These are phyloP conservation scores for Apodospora peruviana DNA, from an alignment of 495 filamentous ascomycete species.

Conservation along the genomic window DNA sequence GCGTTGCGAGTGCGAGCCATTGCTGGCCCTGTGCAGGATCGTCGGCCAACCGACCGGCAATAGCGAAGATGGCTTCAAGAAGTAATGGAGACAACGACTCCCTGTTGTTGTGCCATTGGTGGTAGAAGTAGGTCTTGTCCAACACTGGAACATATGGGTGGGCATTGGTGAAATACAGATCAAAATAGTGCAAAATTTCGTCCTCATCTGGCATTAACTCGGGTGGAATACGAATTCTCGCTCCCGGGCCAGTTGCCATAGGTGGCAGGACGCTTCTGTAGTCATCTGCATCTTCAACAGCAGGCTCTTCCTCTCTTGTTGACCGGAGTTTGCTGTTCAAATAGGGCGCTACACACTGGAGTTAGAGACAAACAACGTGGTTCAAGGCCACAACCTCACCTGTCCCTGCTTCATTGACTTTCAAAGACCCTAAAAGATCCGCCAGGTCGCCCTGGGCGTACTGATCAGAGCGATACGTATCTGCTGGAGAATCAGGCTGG, in stretches of 20 bases:
- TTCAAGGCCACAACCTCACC: slow-evolving; percentile 51
- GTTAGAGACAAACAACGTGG: slow-evolving; percentile 6
- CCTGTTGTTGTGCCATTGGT: slow-evolving; percentile 85
- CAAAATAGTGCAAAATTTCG: slow-evolving; percentile 78
- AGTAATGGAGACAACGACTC: slow-evolving; percentile 86
- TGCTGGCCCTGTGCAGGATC: slow-evolving; percentile 81
- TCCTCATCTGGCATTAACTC: slow-evolving; percentile 91
- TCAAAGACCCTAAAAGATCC: slow-evolving; percentile 77
- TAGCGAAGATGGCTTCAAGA: slow-evolving; percentile 93
- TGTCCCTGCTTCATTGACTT: slow-evolving; percentile 81
- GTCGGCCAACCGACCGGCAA: slow-evolving; percentile 75
- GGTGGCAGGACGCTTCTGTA: slow-evolving; percentile 58
- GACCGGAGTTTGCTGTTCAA: slow-evolving; percentile 67
- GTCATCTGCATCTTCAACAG: slow-evolving; percentile 70
- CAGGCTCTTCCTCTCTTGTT: slow-evolving; percentile 59
- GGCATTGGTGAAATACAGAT: slow-evolving; percentile 86
- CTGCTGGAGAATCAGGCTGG: slow-evolving; percentile 39
- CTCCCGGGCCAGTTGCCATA: slow-evolving; percentile 58
- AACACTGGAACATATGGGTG: slow-evolving; percentile 96
- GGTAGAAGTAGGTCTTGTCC: slow-evolving; percentile 77
- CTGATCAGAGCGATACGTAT: slow-evolving; percentile 52
- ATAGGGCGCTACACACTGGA: slow-evolving; percentile 61
- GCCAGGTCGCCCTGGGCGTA: slow-evolving; percentile 68
- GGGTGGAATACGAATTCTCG: slow-evolving; percentile 81
- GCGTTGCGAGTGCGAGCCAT: slow-evolving; percentile 89